phyloP scores from a whole-genome alignment of 768 basidiomycete genomes.

The Naganishia onofrii region DNA sequence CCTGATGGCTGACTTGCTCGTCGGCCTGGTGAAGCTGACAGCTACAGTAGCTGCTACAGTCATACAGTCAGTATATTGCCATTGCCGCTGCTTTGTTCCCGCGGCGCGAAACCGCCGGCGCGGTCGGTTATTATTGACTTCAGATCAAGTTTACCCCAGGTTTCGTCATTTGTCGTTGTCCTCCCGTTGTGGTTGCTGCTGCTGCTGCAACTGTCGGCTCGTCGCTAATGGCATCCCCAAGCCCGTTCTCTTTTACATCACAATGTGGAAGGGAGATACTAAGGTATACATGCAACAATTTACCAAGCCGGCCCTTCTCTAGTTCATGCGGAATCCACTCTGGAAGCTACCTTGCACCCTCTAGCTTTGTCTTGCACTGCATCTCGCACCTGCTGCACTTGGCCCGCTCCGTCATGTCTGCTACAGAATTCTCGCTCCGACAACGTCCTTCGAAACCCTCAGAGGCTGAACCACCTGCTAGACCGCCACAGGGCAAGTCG shows the following conservation, averaged over 20 bases:
- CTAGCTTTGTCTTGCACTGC: not conserved
- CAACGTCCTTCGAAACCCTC: conserved; percentile 13
- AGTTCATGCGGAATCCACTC: not conserved
- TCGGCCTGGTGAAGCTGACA: too few species aligned
- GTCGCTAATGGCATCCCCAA: not conserved
- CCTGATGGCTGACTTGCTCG: too few species aligned
- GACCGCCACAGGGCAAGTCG: not conserved
- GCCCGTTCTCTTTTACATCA: not conserved
- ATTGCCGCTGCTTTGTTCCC: not conserved
- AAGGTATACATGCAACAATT: not conserved
- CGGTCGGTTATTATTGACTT: conserved; percentile 7
- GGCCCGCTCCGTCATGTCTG: conserved; percentile 11
- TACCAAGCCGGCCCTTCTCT: not conserved
- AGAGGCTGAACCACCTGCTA: not conserved
- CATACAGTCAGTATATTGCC: too few species aligned
- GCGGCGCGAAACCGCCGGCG: not conserved
- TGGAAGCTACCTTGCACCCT: not conserved
- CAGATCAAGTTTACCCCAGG: not conserved
- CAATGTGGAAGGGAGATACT: not conserved
- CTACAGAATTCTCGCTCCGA: conserved; percentile 19
- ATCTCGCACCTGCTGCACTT: not conserved
- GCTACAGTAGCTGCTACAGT: too few species aligned
- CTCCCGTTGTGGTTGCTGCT: not conserved
- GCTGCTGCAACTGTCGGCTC: too few species aligned
- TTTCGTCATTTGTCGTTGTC: not conserved